Conservation (phyloP, 371 early-diverging fungal genomes). For the Fennellomyces sp. region DNA sequence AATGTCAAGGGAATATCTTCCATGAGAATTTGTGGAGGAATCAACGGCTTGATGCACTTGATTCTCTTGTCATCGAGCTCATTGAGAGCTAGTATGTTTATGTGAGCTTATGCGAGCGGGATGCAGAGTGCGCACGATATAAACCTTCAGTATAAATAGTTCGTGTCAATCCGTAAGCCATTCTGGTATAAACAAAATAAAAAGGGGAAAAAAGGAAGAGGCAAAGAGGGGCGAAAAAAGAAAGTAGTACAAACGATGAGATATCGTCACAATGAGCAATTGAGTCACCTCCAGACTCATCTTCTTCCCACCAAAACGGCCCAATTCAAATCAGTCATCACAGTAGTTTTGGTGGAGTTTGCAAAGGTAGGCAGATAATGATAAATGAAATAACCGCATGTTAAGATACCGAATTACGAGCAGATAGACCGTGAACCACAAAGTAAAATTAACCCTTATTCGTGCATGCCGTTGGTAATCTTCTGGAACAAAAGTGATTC, state of each 20-base stretch:
- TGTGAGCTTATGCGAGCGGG: too few species aligned
- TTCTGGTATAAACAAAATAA: background rate
- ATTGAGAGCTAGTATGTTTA: conserved; percentile 83
- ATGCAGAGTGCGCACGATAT: background rate
- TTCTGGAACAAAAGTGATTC: too few species aligned
- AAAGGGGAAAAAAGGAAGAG: background rate
- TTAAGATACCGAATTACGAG: too few species aligned
- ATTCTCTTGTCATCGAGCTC: conserved; percentile 94
- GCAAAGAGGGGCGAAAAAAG: background rate
- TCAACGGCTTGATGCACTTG: conserved; percentile 85
- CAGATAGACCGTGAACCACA: too few species aligned
- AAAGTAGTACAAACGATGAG: background rate
- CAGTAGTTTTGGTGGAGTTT: too few species aligned
- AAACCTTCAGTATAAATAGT: conserved; percentile 20
- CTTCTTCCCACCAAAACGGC: background rate
- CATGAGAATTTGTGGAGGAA: conserved; percentile 95
- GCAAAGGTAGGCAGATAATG: too few species aligned
- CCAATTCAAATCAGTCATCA: background rate
- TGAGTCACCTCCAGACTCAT: background rate
- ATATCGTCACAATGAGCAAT: background rate
- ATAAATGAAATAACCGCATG: too few species aligned
- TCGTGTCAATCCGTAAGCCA: conserved; percentile 5
- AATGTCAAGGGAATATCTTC: conserved; percentile 82
- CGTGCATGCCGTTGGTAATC: too few species aligned
- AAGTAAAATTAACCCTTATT: too few species aligned